A percentile compares a stretch with the other conserved stretches of the same genome.
Conservation (phyloP, 1,284 basidiomycete genomes). For the Ceratobasidium sp. region DNA sequence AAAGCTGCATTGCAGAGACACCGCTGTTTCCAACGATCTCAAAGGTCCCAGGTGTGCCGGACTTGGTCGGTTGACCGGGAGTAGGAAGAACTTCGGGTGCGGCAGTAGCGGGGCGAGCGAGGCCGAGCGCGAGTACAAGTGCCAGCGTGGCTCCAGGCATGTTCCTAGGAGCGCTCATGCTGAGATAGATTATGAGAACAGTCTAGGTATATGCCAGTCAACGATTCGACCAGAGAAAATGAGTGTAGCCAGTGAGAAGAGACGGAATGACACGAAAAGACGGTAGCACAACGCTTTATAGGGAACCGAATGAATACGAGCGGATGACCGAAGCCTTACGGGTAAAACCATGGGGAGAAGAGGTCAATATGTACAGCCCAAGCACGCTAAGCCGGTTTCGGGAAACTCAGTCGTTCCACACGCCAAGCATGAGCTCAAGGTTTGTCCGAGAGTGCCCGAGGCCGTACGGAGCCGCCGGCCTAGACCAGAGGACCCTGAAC, state of each 20-base stretch:
- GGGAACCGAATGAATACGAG: not conserved
- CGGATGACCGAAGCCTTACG: constrained; percentile 4
- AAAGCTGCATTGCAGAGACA: constrained; percentile 63
- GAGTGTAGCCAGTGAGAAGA: constrained; percentile 2
- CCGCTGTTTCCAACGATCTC: constrained; percentile 64
- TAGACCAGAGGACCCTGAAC: constrained; percentile 18
- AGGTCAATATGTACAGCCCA: constrained; percentile 7
- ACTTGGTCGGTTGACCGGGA: constrained; percentile 48
- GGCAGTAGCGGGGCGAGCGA: constrained; percentile 2
- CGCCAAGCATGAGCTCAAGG: not conserved
- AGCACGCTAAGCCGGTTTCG: too few relatives aligned
- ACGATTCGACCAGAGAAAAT: not conserved
- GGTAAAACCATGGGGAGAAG: not conserved
- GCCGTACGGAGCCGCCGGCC: constrained; percentile 35
- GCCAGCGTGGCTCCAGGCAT: not conserved
- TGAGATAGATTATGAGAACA: not conserved
- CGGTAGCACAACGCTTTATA: not conserved
- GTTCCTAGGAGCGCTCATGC: not conserved
- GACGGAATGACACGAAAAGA: not conserved
- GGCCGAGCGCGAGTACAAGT: not conserved
- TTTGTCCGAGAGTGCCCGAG: constrained; percentile 24
- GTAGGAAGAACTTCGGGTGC: constrained; percentile 19
- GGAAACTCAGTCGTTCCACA: constrained; percentile 16
- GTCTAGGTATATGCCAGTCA: not conserved
- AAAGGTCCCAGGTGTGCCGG: constrained; percentile 58